Evolutionary conservation across 1,284 basidiomycete genomes (phyloP).

Genomic region (Apiotrichum sp.): DNA sequence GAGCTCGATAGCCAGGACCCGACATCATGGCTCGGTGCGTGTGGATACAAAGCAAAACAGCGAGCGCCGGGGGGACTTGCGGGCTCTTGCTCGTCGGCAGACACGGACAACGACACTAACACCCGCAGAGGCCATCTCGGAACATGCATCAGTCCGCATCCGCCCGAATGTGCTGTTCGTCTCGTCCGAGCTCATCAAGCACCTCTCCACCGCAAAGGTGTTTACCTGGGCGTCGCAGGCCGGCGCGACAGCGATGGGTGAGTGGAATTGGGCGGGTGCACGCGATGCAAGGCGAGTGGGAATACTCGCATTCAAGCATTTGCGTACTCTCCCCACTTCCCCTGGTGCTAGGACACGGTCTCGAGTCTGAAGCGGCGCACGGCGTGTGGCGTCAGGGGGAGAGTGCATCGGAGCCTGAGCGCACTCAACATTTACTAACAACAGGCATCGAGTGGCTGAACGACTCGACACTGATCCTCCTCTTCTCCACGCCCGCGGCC

Average conservation of each 20-base stretch:
- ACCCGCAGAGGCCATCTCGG: constrained; percentile 28
- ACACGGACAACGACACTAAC: neutral
- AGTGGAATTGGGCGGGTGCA: constrained; percentile 2
- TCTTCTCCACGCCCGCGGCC: constrained; percentile 33
- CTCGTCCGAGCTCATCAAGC: constrained; percentile 36
- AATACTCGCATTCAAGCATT: too few species aligned
- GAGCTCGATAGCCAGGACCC: constrained; percentile 40
- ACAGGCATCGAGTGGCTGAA: constrained; percentile 45
- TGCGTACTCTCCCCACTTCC: too few species aligned
- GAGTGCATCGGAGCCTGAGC: too few species aligned
- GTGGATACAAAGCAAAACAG: too few species aligned
- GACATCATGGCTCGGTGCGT: constrained; percentile 31
- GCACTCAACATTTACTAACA: constrained; percentile 3
- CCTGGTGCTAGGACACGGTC: too few species aligned
- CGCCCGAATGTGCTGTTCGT: constrained; percentile 33
- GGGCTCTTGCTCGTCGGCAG: too few species aligned
- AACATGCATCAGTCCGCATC: constrained; percentile 22
- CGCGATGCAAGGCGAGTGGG: neutral
- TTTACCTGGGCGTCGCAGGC: constrained; percentile 37
- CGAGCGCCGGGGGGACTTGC: too few species aligned
- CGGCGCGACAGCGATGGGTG: constrained; percentile 38
- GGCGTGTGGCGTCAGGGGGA: too few species aligned
- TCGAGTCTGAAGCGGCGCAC: too few species aligned
- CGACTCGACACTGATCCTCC: constrained; percentile 36
- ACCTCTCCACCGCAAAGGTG: constrained; percentile 40